These are phyloP conservation scores for Globisporangium polare DNA, from an alignment of 352 stramenopile genomes.

Conservation along the genomic window DNA sequence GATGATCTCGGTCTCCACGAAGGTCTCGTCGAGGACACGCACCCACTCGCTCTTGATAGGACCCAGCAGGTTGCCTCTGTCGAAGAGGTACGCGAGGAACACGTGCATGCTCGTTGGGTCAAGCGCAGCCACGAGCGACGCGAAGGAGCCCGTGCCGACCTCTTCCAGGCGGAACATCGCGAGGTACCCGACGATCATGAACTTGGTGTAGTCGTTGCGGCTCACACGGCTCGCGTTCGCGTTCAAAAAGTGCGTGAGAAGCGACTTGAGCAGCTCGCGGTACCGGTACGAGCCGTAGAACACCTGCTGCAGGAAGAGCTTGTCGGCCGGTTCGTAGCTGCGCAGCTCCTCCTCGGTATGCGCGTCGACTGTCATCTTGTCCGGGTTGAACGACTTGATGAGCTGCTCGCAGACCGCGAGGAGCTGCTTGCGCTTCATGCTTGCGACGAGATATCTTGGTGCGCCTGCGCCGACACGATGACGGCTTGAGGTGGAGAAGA, in stretches of 20 bases:
- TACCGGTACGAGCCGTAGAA: conserved; percentile 90
- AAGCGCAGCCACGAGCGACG: conserved; percentile 46
- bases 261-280: conserved; percentile 72
- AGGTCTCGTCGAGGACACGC: conserved; percentile 77
- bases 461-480: background rate
- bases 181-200: conserved; percentile 89
- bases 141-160: conserved; percentile 67
- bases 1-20: conserved; percentile 76
- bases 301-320: conserved; percentile 81
- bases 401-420: conserved; percentile 60
- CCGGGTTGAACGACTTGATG: conserved; percentile 75
- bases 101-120: conserved; percentile 86
- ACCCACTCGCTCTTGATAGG: conserved; percentile 78
- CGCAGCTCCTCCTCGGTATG: conserved; percentile 66
- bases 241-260: conserved; percentile 83
- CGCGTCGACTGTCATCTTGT: conserved; percentile 69
- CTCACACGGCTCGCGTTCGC: conserved; percentile 71
- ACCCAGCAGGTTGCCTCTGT: conserved; percentile 58
- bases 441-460: background rate
- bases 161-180: conserved; percentile 89
- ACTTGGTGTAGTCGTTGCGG: conserved; percentile 88
- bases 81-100: conserved; percentile 85
- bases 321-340: conserved; percentile 34
- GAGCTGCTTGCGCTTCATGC: conserved; percentile 80
- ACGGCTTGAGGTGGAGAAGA: background rate